These are phyloP conservation scores for Lichtheimia ramosa DNA, from an alignment of 371 early-diverging fungal genomes.

Conservation along the genomic window DNA sequence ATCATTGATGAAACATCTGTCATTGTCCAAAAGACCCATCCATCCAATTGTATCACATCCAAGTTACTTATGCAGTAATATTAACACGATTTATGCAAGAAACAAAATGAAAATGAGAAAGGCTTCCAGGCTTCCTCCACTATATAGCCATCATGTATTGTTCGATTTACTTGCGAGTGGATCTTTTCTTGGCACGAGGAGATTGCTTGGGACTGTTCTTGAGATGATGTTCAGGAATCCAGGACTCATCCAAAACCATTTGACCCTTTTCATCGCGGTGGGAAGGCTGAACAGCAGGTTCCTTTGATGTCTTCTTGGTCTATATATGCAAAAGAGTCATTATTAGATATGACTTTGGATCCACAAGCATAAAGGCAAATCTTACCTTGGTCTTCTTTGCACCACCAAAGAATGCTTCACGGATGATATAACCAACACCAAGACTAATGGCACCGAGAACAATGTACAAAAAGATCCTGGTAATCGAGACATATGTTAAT, in stretches of 20 bases:
- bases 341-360: not conserved
- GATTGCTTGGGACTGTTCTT: conserved; percentile 39
- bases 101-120: too few species aligned
- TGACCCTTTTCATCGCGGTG: conserved; percentile 56
- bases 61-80: too few species aligned
- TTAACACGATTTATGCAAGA: too few species aligned
- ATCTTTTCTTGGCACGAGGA: conserved; percentile 47
- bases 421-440: conserved; percentile 45
- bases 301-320: conserved; percentile 31
- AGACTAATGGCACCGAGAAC: conserved; percentile 41
- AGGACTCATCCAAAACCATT: conserved; percentile 51
- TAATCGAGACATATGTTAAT: not conserved
- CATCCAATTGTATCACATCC: too few species aligned
- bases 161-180: conserved; percentile 29
- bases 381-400: conserved; percentile 36
- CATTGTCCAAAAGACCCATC: too few species aligned
- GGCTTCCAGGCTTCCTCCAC: too few species aligned
- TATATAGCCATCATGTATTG: not conserved
- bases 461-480: conserved; percentile 41
- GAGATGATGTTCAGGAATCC: conserved; percentile 49
- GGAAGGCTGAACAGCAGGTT: conserved; percentile 30
- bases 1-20: too few species aligned
- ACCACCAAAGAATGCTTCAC: conserved; percentile 45
- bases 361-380: not conserved
- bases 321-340: not conserved